Conservation (phyloP, 2,329 filamentous ascomycete genomes). For the Aureobasidium mangrovei region DNA sequence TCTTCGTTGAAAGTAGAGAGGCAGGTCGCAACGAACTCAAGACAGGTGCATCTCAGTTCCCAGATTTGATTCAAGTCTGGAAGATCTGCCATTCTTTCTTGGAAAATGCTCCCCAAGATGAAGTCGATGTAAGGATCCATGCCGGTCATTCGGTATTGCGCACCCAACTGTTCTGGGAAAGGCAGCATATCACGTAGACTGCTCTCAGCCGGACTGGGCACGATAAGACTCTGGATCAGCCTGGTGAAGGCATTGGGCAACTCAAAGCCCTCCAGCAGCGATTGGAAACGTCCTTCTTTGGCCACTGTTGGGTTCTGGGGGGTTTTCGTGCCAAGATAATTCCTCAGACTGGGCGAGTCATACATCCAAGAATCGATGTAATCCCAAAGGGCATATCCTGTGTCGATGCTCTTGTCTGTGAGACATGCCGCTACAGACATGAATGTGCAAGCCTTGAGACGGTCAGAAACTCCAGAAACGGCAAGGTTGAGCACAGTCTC, state of each 20-base stretch:
- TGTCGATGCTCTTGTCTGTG: constrained; percentile 58
- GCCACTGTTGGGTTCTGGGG: constrained; percentile 8
- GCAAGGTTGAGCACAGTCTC: constrained; percentile 71
- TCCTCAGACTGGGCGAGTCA: constrained; percentile 30
- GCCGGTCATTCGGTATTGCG: constrained; percentile 67
- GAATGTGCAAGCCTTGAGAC: constrained; percentile 77
- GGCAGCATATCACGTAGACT: constrained; percentile 66
- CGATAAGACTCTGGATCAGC: constrained; percentile 63
- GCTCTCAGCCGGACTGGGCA: constrained; percentile 53
- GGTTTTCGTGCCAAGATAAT: constrained; percentile 7
- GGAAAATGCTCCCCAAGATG: constrained; percentile 63
- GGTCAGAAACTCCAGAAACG: constrained; percentile 59
- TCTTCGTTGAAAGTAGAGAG: constrained; percentile 89
- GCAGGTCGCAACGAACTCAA: constrained; percentile 74
- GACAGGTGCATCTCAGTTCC: constrained; percentile 67
- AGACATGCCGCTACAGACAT: constrained; percentile 67
- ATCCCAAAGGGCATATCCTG: constrained; percentile 69
- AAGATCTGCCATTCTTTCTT: constrained; percentile 43
- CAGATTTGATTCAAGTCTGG: constrained; percentile 60
- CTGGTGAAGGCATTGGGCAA: constrained; percentile 77
- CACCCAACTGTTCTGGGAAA: constrained; percentile 79
- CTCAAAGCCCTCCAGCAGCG: constrained; percentile 71
- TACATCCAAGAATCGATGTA: constrained; percentile 72
- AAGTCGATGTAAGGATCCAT: constrained; percentile 93
- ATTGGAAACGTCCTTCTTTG: constrained; percentile 41